Base-by-base conservation (phyloP, 73 alveolate species). In the Paramecium pentaurelia region DNA sequence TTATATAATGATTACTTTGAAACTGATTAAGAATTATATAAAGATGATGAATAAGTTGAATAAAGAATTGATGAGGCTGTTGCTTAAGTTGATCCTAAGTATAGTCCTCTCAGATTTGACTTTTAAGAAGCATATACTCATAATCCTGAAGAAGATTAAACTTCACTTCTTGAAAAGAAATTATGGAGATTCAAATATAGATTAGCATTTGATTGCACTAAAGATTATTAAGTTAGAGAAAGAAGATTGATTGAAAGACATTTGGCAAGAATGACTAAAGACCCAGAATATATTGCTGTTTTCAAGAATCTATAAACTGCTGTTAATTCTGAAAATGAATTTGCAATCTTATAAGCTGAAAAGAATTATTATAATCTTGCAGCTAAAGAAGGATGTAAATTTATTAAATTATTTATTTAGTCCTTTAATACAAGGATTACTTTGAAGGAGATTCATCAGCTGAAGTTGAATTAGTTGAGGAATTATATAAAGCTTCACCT, bases 171-270 rank as follows among this genome's bases (percentile, higher is more conserved):
- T 77, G 98, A 96, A 71, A 80, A 95, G 92, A 96, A 96, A 89
- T 86, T 95, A 84, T 96, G 95, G 93, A 96, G 94, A 89, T 96
- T 86, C 93, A 96, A 94, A 75, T 96, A 96, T 80, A 94, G 99
- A 86, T 75, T 59, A 36, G n/a, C n/a, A n/a, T n/a, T n/a, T n/a
- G n/a, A n/a, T n/a, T n/a, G n/a, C n/a, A n/a, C n/a, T n/a, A n/a
- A n/a, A n/a, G n/a, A n/a, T n/a, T n/a, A n/a, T n/a, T n/a, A n/a
- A n/a, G n/a, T n/a, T n/a, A n/a, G n/a, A n/a, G n/a, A n/a, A n/a
- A n/a, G n/a, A n/a, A n/a, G n/a, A n/a, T n/a, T n/a, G n/a, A n/a
- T n/a, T n/a, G n/a, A n/a, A n/a, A n/a, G n/a, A n/a, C n/a, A n/a
- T n/a, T n/a, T n/a, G n/a, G n/a, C n/a, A n/a, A n/a, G n/a, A n/a